Evolutionary conservation across 2,329 filamentous ascomycete genomes (phyloP).

Genomic region (Cercospora sojina): DNA sequence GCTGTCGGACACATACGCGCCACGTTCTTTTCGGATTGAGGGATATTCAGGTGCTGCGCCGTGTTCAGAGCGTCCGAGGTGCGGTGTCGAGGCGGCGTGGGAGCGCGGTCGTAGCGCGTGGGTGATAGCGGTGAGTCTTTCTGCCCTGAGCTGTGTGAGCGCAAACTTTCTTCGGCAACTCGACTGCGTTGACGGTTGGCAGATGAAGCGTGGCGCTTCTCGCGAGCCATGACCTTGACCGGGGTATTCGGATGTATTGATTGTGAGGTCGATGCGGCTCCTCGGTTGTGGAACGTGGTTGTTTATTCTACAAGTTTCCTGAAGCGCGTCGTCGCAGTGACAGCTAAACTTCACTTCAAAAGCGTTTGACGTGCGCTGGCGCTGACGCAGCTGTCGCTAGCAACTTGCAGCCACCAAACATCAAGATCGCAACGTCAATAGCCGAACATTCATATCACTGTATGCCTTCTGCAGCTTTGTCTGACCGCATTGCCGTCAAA

Average conservation of each 20-base stretch:
- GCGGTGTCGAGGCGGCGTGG: background rate
- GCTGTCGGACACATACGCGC: background rate
- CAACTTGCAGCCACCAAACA: background rate
- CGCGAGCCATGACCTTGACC: background rate
- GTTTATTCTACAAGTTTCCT: slow-evolving; percentile 5
- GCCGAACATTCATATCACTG: background rate
- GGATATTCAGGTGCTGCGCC: background rate
- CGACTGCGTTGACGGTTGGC: background rate
- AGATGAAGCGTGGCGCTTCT: background rate
- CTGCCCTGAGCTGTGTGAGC: background rate
- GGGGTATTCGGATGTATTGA: background rate
- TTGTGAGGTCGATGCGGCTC: background rate
- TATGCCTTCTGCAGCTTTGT: background rate
- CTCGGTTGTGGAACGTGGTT: background rate
- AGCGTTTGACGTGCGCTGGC: background rate
- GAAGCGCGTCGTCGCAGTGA: background rate
- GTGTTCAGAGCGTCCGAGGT: background rate
- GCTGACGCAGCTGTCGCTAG: background rate
- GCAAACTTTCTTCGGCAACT: background rate
- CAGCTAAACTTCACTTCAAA: slow-evolving; percentile 1
- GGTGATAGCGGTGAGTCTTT: background rate
- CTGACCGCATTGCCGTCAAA: background rate
- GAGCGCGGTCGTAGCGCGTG: background rate
- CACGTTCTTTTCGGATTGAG: background rate
- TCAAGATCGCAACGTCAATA: background rate